Base-by-base conservation (phyloP, 352 stramenopile genomes). In the Pythium dissimile region DNA sequence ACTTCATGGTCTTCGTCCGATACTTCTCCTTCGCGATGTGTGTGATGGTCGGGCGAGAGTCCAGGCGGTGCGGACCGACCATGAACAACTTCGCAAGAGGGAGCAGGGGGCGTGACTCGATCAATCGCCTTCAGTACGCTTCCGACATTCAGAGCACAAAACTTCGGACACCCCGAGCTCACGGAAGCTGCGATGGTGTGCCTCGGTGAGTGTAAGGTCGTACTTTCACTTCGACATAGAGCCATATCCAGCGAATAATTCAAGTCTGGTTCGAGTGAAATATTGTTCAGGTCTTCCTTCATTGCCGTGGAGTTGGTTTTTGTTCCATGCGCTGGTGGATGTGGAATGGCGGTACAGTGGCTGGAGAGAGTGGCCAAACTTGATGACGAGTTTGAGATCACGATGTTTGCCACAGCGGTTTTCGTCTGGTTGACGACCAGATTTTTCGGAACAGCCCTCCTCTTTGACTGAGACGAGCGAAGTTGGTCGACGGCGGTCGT, bases 1-100 rank as follows among this genome's bases (percentile, higher is more conserved):
- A 97, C 90, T 71, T 97, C 86, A 15, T 72, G 75, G 21, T 94
- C 77, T 23, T 92, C 83, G 6, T 69, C 66, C 7, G 76, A 66
- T 10, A 77, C 67, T 8, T 81, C 64, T 16, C 44, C 60, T 11
- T 54, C 37, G 1, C 49, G 42, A 12, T 59, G 62, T 34, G n/a
- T 12, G 27, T 1, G 13, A 18, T 23, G 24, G 26, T 23, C 18
- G 12, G 20, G 10, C 10, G 9, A 12, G 43, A n/a, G 16, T 23
- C 50, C 5, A 15, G 1, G 37, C 1, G n/a, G 12, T 38, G 5
- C 30, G 47, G 2, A 45, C 3, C 1, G 39, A 53, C 30, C 7
- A 4, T 8, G n/a, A 28, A 27, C 44, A 18, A 20, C 3, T 35
- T 10, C n/a, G n/a, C n/a, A n/a, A n/a, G n/a, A n/a, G n/a, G 43